phyloP scores from a whole-genome alignment of 495 filamentous ascomycete genomes.

The Tetracladium setigerum region DNA sequence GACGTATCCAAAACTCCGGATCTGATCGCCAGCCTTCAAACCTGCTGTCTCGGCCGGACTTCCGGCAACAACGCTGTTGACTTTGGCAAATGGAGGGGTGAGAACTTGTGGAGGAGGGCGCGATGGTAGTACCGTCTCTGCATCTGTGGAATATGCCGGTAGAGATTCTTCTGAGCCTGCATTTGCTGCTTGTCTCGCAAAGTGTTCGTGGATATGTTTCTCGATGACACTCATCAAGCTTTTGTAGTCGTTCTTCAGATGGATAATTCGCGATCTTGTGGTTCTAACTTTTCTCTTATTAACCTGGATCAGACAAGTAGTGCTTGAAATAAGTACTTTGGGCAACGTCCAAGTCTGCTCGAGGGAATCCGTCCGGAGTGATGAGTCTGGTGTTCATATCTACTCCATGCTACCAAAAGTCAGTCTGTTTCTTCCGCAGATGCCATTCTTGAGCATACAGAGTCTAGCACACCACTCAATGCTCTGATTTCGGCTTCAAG shows the following conservation, averaged over 20 bases:
- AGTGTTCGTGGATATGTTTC: constrained; percentile 72
- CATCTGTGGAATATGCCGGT: constrained; percentile 8
- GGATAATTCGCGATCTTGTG: constrained; percentile 81
- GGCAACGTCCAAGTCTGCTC: constrained; percentile 89
- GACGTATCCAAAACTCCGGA: constrained; percentile 77
- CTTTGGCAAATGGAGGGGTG: constrained; percentile 77
- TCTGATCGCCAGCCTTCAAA: constrained; percentile 71
- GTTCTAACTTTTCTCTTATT: constrained; percentile 60
- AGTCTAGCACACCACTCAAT: constrained; percentile 76
- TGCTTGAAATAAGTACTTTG: constrained; percentile 55
- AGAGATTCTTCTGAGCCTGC: constrained; percentile 7
- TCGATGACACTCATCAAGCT: constrained; percentile 77
- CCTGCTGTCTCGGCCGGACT: constrained; percentile 85
- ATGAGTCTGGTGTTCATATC: constrained; percentile 86
- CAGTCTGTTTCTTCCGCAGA: constrained; percentile 14
- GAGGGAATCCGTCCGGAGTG: constrained; percentile 88
- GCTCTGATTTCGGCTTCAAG: constrained; percentile 81
- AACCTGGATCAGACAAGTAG: background rate
- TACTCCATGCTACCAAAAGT: constrained; percentile 65
- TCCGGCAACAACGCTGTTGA: constrained; percentile 70
- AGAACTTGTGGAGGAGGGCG: constrained; percentile 30
- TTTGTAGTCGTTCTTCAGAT: constrained; percentile 89
- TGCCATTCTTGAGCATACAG: constrained; percentile 47
- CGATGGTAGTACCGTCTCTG: constrained; percentile 20
- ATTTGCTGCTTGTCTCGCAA: constrained; percentile 35